Percentiles rank a stretch among this genome's conserved stretches.
Conservation (phyloP, 2,329 filamentous ascomycete genomes). For the Arthrinium phaeospermum region DNA sequence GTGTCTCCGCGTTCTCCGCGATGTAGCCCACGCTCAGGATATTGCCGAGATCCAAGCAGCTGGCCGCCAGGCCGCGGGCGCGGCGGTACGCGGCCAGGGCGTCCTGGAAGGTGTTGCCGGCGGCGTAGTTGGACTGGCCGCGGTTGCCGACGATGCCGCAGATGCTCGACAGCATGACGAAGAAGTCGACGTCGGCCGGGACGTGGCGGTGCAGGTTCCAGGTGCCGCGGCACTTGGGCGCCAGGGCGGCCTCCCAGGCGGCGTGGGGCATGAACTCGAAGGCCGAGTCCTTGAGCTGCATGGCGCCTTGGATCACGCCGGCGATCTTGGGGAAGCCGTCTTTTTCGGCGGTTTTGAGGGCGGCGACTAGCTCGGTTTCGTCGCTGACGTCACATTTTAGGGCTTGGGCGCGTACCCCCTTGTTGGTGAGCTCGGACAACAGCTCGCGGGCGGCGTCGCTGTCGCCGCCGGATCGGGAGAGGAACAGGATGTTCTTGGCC, state of each 20-base stretch:
- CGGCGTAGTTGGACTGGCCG: constrained; percentile 43
- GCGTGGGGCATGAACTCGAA: constrained; percentile 36
- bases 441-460: constrained; percentile 18
- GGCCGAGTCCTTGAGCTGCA: constrained; percentile 22
- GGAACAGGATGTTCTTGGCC: constrained; percentile 18
- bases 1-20: constrained; percentile 27
- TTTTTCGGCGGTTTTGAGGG: neutral
- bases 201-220: constrained; percentile 45
- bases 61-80: constrained; percentile 25
- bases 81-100: constrained; percentile 33
- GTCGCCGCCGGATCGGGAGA: constrained; percentile 9
- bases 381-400: constrained; percentile 12
- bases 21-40: constrained; percentile 32
- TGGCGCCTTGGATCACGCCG: constrained; percentile 17
- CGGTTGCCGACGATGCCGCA: constrained; percentile 37
- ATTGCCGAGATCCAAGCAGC: constrained; percentile 32
- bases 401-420: constrained; percentile 9
- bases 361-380: neutral
- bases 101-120: constrained; percentile 42
- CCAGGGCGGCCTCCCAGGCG: constrained; percentile 41
- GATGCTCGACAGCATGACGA: constrained; percentile 40
- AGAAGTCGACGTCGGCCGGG: constrained; percentile 40
- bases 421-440: neutral
- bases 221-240: constrained; percentile 46
- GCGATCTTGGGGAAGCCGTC: constrained; percentile 17